Evolutionary conservation across 768 basidiomycete species (phyloP), one percentile per base, ranked within the genome.

Genomic region (Rhizopogon salebrosus): DNA sequence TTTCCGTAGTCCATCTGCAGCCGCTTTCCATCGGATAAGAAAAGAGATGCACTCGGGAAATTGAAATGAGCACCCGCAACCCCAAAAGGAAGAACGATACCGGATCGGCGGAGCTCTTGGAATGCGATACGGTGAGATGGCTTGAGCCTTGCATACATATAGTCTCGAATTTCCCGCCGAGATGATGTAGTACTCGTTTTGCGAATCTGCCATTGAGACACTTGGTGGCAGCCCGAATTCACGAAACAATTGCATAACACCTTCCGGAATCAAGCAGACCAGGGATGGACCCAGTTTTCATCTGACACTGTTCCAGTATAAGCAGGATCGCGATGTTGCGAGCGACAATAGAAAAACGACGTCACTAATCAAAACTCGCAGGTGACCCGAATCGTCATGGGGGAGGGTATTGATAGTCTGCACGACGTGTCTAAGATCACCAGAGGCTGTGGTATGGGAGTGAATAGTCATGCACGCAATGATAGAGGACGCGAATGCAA

Each of bases 71-170:
- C 67, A 29, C 69, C 70, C 7, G 61, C 34, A 2, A 75, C 75
- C 8, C 76, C 78, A 45, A 78, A 77, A 9, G 78, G 79, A n/a
- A 78, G 65, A n/a, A 80, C 37, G 16, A 79, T 57, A 6, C 78
- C 79, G 40, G 65, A 70, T 16, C 66, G 57, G 24, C 71, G 70
- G 55, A 65, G 78, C 31, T 71, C 60, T 27, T 70, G 51, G 53
- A 72, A 70, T 14, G 78, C 72, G 10, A 75, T 63, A 13, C 78
- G 75, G 57, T 80, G 79, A 0, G 68, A 68, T 2, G 79, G 75
- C 38, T 66, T 65, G 49, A 81, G 63, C 10, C 60, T 61, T 65
- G 51, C 63, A 57, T 48, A 79, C 62, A 54, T 71, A 48, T 72
- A 70, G 42, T 80, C 73, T 35, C 70, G 69, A 39, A 72, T 66